Conservation (phyloP, 169 alveolate species). For the Plasmodium berghei region DNA sequence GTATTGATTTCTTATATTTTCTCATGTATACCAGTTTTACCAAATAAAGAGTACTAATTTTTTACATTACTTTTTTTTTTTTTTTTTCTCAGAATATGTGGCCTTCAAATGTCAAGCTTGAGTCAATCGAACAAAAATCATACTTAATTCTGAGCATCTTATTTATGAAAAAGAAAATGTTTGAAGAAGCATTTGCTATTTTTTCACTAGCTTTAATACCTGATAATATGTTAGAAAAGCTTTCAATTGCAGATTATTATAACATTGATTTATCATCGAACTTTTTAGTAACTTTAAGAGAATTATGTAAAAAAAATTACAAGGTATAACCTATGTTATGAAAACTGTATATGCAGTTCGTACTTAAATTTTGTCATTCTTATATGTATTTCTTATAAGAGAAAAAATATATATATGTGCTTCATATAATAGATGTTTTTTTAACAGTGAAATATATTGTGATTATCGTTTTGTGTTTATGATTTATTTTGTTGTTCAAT, state of each 20-base stretch:
- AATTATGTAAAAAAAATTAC: conserved; percentile 56
- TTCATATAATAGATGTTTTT: too few relatives aligned
- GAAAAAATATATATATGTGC: too few relatives aligned
- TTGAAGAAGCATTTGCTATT: conserved; percentile 73
- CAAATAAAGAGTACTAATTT: background rate
- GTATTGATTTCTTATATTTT: background rate
- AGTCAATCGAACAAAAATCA: conserved; percentile 62
- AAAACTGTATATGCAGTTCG: background rate
- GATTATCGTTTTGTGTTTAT: background rate
- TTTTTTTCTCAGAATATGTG: conserved; percentile 67
- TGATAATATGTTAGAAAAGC: conserved; percentile 65
- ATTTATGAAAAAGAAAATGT: conserved; percentile 75
- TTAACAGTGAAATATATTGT: background rate
- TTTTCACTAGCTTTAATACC: conserved; percentile 55
- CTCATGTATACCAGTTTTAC: background rate
- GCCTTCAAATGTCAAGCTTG: conserved; percentile 75
- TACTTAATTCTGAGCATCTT: conserved; percentile 44
- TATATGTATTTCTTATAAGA: too few relatives aligned
- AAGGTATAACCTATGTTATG: conserved; percentile 7
- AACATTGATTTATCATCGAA: conserved; percentile 63
- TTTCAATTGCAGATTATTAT: conserved; percentile 67
- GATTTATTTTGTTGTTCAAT: background rate
- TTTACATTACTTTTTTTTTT: background rate
- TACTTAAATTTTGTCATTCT: background rate
- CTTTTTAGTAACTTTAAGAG: conserved; percentile 64